phyloP scores from a whole-genome alignment of 345 rosid genomes.

The Lenwebbia sp. region DNA sequence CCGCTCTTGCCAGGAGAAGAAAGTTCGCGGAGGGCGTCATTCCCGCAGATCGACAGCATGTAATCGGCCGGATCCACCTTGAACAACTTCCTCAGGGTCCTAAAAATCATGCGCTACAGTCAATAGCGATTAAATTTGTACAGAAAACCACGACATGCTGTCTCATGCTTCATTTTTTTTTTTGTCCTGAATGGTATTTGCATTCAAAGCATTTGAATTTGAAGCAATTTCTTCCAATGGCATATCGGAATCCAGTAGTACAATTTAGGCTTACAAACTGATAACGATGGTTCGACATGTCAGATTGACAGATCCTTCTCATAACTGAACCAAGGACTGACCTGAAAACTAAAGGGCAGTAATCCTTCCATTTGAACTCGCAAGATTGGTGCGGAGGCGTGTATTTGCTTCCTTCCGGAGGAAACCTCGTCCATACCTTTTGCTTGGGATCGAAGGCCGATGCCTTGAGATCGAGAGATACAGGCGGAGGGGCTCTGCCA shows the following conservation, averaged over 20 bases:
- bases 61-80: constrained; percentile 96
- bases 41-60: constrained; percentile 88
- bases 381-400: constrained; percentile 86
- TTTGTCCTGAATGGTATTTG: background rate
- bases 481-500: constrained; percentile 68
- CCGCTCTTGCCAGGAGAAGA: constrained; percentile 99
- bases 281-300: background rate
- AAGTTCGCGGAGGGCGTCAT: constrained; percentile 87
- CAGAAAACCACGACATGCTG: background rate
- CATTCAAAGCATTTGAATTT: background rate
- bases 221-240: background rate
- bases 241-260: background rate
- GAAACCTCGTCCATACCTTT: constrained; percentile 90
- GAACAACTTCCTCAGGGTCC: constrained; percentile 87
- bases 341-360: constrained; percentile 98
- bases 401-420: constrained; percentile 79
- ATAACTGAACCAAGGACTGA: background rate
- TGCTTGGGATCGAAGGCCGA: constrained; percentile 93
- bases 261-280: background rate
- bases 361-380: constrained; percentile 96
- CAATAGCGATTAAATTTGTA: background rate
- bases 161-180: background rate
- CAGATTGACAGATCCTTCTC: background rate
- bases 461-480: constrained; percentile 68
- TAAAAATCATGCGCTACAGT: constrained; percentile 3